These are phyloP conservation scores for Larix kaempferi DNA, from an alignment of 75 land plant species.

Conservation along the genomic window DNA sequence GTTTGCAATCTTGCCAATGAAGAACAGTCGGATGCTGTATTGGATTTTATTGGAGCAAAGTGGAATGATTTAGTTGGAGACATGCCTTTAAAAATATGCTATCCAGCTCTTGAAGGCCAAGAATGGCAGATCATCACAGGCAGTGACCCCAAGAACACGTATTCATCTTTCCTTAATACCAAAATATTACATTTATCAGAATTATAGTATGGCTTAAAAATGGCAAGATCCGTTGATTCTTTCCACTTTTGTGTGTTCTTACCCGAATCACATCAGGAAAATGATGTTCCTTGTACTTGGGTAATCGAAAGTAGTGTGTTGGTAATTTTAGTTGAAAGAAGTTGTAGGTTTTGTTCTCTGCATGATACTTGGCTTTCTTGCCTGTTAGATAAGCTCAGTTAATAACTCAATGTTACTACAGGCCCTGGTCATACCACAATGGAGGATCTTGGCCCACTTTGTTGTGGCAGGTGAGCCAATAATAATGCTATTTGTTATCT, in stretches of 20 bases:
- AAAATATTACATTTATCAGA: not conserved
- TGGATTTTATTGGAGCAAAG: constrained; percentile 63
- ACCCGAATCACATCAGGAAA: not conserved
- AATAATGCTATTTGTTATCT: not conserved
- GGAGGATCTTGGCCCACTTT: constrained; percentile 86
- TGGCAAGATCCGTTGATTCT: not conserved
- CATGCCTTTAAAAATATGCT: constrained; percentile 85
- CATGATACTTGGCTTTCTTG: not conserved
- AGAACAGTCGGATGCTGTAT: constrained; percentile 72
- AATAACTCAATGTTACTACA: constrained; percentile 21
- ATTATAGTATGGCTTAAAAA: not conserved
- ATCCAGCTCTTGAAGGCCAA: constrained; percentile 63
- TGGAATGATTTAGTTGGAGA: constrained; percentile 68
- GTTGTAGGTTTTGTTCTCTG: not conserved
- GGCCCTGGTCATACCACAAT: constrained; percentile 85
- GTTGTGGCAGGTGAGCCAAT: constrained; percentile 63
- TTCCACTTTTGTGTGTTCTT: not conserved
- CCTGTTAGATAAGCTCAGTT: not conserved
- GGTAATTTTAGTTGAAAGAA: not conserved
- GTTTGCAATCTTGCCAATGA: constrained; percentile 70
- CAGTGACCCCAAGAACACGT: constrained; percentile 89
- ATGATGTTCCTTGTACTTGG: not conserved
- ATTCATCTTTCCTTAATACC: not conserved
- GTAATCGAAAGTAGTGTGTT: not conserved
- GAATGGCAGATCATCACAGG: constrained; percentile 89